phyloP scores from a whole-genome alignment of 257 asterid genomes.

The Solanum commersonii region DNA sequence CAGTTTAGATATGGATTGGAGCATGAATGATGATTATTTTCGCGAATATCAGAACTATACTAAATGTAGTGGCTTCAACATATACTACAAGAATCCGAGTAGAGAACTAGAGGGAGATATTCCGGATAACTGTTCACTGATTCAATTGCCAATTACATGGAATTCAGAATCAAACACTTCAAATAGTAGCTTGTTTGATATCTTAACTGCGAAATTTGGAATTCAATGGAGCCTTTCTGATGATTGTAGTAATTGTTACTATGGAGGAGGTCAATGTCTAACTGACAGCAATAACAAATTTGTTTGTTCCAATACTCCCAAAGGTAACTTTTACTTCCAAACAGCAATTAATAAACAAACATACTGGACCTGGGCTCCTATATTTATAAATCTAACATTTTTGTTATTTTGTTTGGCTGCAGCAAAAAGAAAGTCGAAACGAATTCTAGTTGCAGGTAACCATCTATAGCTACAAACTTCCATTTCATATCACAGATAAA shows the following conservation, averaged over 20 bases:
- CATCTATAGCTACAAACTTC: background rate
- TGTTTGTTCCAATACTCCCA: background rate
- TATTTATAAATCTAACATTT: background rate
- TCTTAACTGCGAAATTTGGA: background rate
- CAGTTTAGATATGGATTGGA: background rate
- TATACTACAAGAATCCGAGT: background rate
- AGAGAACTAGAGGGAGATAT: background rate
- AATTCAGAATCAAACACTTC: fast-evolving
- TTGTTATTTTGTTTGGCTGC: background rate
- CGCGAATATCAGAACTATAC: background rate
- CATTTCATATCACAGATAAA: background rate
- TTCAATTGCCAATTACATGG: background rate
- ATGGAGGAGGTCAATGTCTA: background rate
- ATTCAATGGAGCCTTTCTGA: background rate
- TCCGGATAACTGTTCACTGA: background rate
- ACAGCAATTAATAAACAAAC: background rate
- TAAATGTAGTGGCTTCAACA: background rate
- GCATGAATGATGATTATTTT: background rate
- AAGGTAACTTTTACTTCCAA: background rate
- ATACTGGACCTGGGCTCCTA: too few relatives aligned
- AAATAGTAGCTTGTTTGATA: background rate
- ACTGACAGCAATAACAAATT: fast-evolving
- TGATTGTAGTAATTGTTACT: background rate
- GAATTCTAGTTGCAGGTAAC: background rate
- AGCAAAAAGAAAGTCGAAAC: background rate